Evolutionary conservation across 225 moss, liverwort and hornwort genomes (phyloP).

Genomic region (Pseudoscleropodium purum): DNA sequence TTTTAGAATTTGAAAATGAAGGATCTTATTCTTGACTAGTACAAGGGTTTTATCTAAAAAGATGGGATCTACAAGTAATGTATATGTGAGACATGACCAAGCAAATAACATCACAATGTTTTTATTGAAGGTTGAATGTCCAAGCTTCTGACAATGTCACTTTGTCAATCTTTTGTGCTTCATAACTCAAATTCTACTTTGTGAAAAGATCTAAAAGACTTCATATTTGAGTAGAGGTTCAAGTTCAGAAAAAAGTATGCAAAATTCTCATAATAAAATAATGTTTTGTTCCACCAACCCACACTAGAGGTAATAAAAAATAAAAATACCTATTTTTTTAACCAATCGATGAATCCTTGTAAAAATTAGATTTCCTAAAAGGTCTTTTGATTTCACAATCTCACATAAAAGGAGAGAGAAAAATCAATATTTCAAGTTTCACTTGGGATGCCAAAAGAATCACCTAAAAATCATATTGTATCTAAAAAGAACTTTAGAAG

Average conservation of each 20-base stretch:
- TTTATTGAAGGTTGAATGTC: not conserved
- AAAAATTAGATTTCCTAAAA: not conserved
- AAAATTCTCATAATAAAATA: not conserved
- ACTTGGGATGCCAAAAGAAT: not conserved
- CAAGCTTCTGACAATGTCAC: not conserved
- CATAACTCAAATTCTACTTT: not conserved
- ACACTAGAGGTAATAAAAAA: not conserved
- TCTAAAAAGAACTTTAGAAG: not conserved
- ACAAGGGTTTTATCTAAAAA: not conserved
- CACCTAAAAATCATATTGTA: not conserved
- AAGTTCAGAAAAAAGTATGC: not conserved
- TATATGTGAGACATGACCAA: not conserved
- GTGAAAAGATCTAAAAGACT: not conserved
- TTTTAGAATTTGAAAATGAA: accelerated
- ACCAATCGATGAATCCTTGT: too few species aligned
- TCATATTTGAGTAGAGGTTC: not conserved
- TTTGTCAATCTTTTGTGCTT: not conserved
- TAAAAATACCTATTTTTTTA: not conserved
- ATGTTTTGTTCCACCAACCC: not conserved
- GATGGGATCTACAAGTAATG: not conserved
- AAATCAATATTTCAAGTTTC: not conserved
- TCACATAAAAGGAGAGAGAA: not conserved
- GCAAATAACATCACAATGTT: not conserved
- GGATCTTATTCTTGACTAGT: not conserved
- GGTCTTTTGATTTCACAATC: not conserved